Base-by-base conservation (phyloP, 2,329 filamentous ascomycete species). In the Exophiala calicioides region DNA sequence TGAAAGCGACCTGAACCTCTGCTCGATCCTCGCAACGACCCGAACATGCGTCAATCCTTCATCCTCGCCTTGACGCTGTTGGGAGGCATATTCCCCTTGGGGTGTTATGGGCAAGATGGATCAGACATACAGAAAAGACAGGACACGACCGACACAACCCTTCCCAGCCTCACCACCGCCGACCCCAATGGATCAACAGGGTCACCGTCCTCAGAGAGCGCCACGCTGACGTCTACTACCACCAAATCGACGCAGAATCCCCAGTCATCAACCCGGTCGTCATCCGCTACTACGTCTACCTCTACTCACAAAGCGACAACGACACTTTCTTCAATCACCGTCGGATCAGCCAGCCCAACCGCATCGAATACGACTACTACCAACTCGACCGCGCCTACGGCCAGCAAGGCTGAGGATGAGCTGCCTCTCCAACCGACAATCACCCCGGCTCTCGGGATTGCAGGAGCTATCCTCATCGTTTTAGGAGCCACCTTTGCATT, bases 381-480 rank as follows among this genome's bases (percentile, higher is more conserved):
- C 16, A 46, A 42, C 33, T 26, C 52, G 4, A 48, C 43, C 3
- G 15, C 29, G 10, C 51, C 38, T 32, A 47, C 53, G 6, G 26
- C 10, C 13, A 13, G 29, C 19, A 36, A 45, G 15, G 27, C 29
- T 20, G 27, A 23, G 5, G 44, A 55, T 36, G 37, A 36, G 23
- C 75, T 96, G 13, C 91, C 91, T 0, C 71, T 95, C 24, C 61
- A 79, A 18, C 90, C 91, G 0, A 69, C 66, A 44, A 76, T 97
- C 36, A 95, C 89, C 2, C 90, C 91, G 3, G 89, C 84, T 30
- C 83, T 88, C 68, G 88, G 82, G 3, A 79, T 96, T 37, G 84
- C 83, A 24, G 91, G 90, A 18, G 79, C 84, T 15, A 73, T 96
- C 38, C 74, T 97, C 50, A 75, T 97, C 32, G 63, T 82, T 3